A percentile compares a stretch with the other conserved stretches of the same genome.
These are phyloP conservation scores for Powellomyces hirtus DNA, from an alignment of 192 early-diverging fungal genomes.

Conservation along the genomic window DNA sequence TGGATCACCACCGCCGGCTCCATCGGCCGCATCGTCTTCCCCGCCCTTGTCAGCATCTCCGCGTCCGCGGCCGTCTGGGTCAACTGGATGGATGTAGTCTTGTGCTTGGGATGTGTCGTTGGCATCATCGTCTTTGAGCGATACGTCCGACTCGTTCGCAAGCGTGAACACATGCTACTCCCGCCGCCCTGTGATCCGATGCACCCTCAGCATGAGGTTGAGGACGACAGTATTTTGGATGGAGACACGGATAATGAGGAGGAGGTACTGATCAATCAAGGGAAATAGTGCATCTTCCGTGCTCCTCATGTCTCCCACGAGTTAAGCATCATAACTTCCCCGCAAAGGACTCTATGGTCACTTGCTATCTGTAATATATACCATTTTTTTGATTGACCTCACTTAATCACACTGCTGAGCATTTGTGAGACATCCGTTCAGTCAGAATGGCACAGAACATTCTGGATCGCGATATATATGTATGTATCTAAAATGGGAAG, in stretches of 20 bases:
- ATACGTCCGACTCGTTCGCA: not conserved
- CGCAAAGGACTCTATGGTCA: too few relatives aligned
- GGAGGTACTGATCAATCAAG: too few relatives aligned
- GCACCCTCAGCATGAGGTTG: not conserved
- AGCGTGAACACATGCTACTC: not conserved
- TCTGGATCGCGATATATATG: too few relatives aligned
- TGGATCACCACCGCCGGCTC: constrained; percentile 40
- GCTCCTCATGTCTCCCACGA: too few relatives aligned
- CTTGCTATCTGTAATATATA: too few relatives aligned
- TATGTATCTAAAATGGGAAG: too few relatives aligned
- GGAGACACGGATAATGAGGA: constrained; percentile 10
- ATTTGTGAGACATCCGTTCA: too few relatives aligned
- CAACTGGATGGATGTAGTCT: constrained; percentile 19
- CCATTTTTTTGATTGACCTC: too few relatives aligned
- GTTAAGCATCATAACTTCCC: too few relatives aligned
- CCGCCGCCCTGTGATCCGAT: not conserved
- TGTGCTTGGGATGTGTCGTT: constrained; percentile 10
- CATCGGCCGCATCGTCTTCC: constrained; percentile 36
- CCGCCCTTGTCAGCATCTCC: constrained; percentile 17
- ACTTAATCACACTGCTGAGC: too few relatives aligned
- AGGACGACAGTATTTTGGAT: not conserved
- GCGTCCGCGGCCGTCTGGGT: constrained; percentile 12
- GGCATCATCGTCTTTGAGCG: constrained; percentile 20
- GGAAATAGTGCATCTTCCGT: too few relatives aligned
- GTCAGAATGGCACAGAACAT: too few relatives aligned